phyloP scores from a whole-genome alignment of 2,329 filamentous ascomycete genomes.

The Biscogniauxia mediterranea region DNA sequence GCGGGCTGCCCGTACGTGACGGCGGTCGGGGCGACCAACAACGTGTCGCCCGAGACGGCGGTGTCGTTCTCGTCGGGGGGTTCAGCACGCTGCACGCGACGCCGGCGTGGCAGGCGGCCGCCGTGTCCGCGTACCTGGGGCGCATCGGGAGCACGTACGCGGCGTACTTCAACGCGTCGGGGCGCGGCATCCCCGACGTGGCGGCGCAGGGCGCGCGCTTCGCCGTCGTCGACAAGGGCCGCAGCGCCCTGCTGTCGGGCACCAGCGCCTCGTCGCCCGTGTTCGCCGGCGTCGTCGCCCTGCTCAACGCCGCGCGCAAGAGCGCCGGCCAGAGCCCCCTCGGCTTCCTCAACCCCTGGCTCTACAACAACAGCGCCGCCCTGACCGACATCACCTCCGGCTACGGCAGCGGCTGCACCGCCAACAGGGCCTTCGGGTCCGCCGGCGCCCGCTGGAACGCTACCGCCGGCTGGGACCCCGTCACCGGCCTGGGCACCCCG shows the following conservation, averaged over 20 bases:
- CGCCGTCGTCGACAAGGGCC: slow-evolving; percentile 30
- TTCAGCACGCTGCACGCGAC: slow-evolving; percentile 39
- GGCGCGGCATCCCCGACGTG: slow-evolving; percentile 40
- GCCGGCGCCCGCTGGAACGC: slow-evolving; percentile 32
- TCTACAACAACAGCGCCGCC: slow-evolving; percentile 33
- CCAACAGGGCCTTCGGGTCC: slow-evolving; percentile 23
- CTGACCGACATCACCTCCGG: slow-evolving; percentile 32
- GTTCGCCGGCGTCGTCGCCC: slow-evolving; percentile 40
- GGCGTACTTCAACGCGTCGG: slow-evolving; percentile 36
- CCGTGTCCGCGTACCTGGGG: slow-evolving; percentile 33
- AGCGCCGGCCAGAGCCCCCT: slow-evolving; percentile 36
- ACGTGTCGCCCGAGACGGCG: slow-evolving; percentile 33
- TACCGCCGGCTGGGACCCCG: slow-evolving; percentile 32
- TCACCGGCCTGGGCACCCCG: slow-evolving; percentile 34
- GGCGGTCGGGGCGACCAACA: slow-evolving; percentile 53
- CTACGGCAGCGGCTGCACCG: slow-evolving; percentile 26
- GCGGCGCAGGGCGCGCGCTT: slow-evolving; percentile 53
- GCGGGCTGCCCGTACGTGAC: slow-evolving; percentile 53
- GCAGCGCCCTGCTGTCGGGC: slow-evolving; percentile 26
- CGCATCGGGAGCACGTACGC: slow-evolving; percentile 39
- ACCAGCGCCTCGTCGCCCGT: slow-evolving; percentile 38
- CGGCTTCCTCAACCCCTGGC: slow-evolving; percentile 32
- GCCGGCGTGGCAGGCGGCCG: slow-evolving; percentile 34
- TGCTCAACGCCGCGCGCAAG: slow-evolving; percentile 42
- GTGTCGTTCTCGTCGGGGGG: slow-evolving; percentile 40